Conservation (phyloP, 345 rosid genomes). For the Pistacia vera region DNA sequence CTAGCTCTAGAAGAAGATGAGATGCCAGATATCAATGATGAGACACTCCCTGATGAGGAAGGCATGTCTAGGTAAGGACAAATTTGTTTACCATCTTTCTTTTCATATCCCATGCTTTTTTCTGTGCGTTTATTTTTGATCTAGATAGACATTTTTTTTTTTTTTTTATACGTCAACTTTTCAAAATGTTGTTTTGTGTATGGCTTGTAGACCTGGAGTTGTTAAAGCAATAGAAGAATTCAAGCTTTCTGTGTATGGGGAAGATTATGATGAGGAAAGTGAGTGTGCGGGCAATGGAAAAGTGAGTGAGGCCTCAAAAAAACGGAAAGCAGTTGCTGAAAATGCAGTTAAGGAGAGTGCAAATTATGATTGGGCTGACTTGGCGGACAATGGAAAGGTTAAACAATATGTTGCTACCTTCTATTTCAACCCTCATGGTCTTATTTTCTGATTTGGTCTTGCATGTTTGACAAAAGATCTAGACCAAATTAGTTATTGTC, state of each 20-base stretch:
- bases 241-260: constrained; percentile 77
- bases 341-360: constrained; percentile 46
- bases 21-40: constrained; percentile 58
- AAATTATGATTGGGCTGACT: constrained; percentile 66
- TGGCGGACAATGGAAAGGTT: constrained; percentile 89
- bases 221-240: constrained; percentile 73
- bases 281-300: constrained; percentile 41
- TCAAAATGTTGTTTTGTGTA: not conserved
- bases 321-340: constrained; percentile 62
- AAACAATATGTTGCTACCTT: constrained; percentile 13
- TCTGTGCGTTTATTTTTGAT: not conserved
- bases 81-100: not conserved
- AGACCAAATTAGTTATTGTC: not conserved
- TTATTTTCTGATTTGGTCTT: not conserved
- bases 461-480: not conserved
- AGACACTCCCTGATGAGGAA: constrained; percentile 87
- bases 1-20: constrained; percentile 87
- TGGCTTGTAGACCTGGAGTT: constrained; percentile 55
- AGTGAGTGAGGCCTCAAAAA: constrained; percentile 52
- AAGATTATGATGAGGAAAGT: constrained; percentile 57
- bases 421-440: not conserved
- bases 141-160: not conserved
- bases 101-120: not conserved
- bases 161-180: not conserved
- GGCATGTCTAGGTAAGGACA: constrained; percentile 69